phyloP scores from a whole-genome alignment of 345 rosid species.

The Hibiscus trionum region DNA sequence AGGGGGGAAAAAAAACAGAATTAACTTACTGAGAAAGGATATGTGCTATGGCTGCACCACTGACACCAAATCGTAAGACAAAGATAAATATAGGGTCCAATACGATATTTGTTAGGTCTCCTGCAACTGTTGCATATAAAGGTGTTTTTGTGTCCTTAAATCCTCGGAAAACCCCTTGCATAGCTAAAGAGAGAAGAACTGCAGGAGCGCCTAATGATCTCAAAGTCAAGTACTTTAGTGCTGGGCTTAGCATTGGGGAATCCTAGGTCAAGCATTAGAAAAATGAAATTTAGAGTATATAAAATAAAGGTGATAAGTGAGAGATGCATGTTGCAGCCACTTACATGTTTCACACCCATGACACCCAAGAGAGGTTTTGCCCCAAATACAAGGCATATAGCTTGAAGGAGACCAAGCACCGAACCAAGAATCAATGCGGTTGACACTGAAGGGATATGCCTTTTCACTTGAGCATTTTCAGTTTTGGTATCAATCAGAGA shows the following conservation, averaged over 20 bases:
- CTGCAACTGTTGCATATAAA: conserved; percentile 74
- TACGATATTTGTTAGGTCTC: conserved; percentile 62
- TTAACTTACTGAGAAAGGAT: conserved; percentile 80
- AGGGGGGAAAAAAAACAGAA: not conserved
- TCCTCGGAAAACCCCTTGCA: conserved; percentile 95
- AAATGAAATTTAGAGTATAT: no score
- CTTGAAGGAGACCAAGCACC: conserved; percentile 68
- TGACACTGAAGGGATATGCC: conserved; percentile 77
- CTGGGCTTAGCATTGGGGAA: conserved; percentile 69
- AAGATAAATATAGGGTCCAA: conserved; percentile 84
- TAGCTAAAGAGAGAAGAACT: conserved; percentile 80
- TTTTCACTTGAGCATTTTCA: conserved; percentile 10
- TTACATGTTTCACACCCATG: conserved; percentile 88
- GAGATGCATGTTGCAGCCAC: conserved; percentile 10
- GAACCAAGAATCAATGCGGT: conserved; percentile 71
- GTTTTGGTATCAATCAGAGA: conserved; percentile 6
- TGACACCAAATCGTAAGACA: conserved; percentile 53
- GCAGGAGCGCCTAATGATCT: conserved; percentile 89
- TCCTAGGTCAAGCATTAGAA: conserved; percentile 21
- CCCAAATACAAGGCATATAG: conserved; percentile 54
- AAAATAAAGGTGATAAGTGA: no score
- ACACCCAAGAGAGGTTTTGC: conserved; percentile 48
- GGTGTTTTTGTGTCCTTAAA: conserved; percentile 95
- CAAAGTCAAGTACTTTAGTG: conserved; percentile 59
- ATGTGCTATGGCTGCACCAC: conserved; percentile 96